Evolutionary conservation across 305 asterid genomes (phyloP), one percentile per base, ranked within the genome.

Genomic region (Solanum hybrid): DNA sequence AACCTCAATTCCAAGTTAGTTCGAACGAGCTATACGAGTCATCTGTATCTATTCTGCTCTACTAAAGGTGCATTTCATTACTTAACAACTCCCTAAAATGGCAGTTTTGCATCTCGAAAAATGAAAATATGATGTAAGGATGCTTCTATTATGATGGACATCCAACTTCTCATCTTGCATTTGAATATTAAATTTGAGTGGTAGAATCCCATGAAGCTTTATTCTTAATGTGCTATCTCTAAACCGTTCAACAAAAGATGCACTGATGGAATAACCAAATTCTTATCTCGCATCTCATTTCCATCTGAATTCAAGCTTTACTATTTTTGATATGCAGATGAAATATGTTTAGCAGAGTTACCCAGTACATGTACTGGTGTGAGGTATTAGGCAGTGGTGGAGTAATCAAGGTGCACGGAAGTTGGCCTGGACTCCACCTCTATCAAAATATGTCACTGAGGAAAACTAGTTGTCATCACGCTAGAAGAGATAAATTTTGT

Each of bases 91-190:
- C 74, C 74, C 11, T 46, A 29, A 51, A 51, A 29, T 84, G 29
- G 31, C 75, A 84, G 75, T 83, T 82, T 83, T 84, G 18, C 88
- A 84, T 84, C 22, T 51, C 4, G 39, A 51, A 29, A 81, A 84
- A 84, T 51, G 40, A 31, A 46, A 51, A 6, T 84, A 84, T 31
- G 40, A 84, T 51, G 40, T 11, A 84, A 84, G 74, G 42, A 31
- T 51, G 87, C 87, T 84, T 84, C 42, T 46, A 22, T 84, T 84
- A 28, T 84, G 74, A 51, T 84, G 74, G 74, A 84, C 71, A 84
- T 84, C 87, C 75, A 84, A 84, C 75, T 84, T 84, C 42, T 84
- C 75, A 57, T 84, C 74, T 51, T 84, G 29, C 73, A 51, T 84
- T 83, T 84, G 87, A 84, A 51, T 46, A 31, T 5, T 29, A 29